A percentile compares a stretch with the other conserved stretches of the same genome.
phyloP scores from a whole-genome alignment of 768 basidiomycete genomes.

The Clathrus columnatus region DNA sequence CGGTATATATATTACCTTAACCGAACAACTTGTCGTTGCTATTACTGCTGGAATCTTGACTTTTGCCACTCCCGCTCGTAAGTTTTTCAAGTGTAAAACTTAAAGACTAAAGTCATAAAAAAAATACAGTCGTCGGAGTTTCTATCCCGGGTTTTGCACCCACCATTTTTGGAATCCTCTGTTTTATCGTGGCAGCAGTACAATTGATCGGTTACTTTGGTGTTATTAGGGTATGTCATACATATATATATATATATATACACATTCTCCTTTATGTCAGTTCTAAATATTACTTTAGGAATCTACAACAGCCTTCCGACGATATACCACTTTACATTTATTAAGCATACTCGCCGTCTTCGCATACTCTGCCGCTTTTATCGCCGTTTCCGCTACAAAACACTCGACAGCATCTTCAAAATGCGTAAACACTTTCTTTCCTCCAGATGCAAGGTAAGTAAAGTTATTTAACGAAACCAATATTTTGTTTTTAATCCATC shows the following conservation, averaged over 20 bases:
- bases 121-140: constrained; percentile 68
- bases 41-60: constrained; percentile 64
- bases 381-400: constrained; percentile 66
- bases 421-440: constrained; percentile 39
- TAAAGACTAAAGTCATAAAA: background rate
- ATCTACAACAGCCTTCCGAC: constrained; percentile 51
- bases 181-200: constrained; percentile 63
- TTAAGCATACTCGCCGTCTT: constrained; percentile 52
- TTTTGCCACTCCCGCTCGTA: constrained; percentile 72
- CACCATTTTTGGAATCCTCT: constrained; percentile 64
- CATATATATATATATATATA: background rate
- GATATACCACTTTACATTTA: constrained; percentile 62
- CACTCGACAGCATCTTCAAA: constrained; percentile 62
- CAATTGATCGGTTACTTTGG: constrained; percentile 84
- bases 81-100: constrained; percentile 24
- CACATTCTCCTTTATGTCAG: constrained; percentile 4
- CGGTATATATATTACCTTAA: constrained; percentile 76
- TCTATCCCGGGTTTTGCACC: constrained; percentile 70
- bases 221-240: constrained; percentile 57
- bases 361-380: constrained; percentile 71
- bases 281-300: constrained; percentile 38
- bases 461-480: background rate
- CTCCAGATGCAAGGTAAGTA: constrained; percentile 2
- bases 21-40: constrained; percentile 65
- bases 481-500: background rate